These are phyloP conservation scores for Mycena sp. DNA, from an alignment of 1,284 basidiomycete species.

Conservation along the genomic window DNA sequence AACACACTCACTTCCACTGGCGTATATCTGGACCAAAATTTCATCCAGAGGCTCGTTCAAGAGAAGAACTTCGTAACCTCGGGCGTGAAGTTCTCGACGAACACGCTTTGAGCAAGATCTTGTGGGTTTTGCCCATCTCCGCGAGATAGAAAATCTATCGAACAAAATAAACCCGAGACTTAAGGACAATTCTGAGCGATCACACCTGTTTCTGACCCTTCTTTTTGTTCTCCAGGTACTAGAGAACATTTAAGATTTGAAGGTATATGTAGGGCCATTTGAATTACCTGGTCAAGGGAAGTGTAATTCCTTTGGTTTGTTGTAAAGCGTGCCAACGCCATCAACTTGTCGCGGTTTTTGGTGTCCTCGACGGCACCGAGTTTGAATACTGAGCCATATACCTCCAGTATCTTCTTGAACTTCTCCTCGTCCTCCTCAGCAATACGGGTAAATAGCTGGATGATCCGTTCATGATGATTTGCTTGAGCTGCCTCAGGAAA, in stretches of 20 bases:
- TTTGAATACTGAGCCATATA: slow-evolving; percentile 85
- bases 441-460: slow-evolving; percentile 80
- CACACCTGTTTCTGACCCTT: slow-evolving; percentile 85
- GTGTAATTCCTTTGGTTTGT: slow-evolving; percentile 80
- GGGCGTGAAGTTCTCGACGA: slow-evolving; percentile 94
- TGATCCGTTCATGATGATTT: slow-evolving; percentile 82
- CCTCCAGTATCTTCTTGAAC: slow-evolving; percentile 73
- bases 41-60: slow-evolving; percentile 91
- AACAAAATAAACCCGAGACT: too few relatives aligned
- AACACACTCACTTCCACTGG: slow-evolving; percentile 75
- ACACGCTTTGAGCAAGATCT: slow-evolving; percentile 85
- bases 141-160: slow-evolving; percentile 81
- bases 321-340: slow-evolving; percentile 77
- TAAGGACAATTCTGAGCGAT: too few relatives aligned
- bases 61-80: slow-evolving; percentile 93
- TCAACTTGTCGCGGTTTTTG: slow-evolving; percentile 82
- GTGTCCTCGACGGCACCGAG: slow-evolving; percentile 86
- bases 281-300: slow-evolving; percentile 75
- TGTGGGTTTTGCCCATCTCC: slow-evolving; percentile 83
- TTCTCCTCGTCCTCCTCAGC: slow-evolving; percentile 76
- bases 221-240: slow-evolving; percentile 89
- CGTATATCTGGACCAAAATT: slow-evolving; percentile 81
- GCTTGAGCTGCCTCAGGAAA: slow-evolving; percentile 83
- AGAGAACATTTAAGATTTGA: too few relatives aligned
- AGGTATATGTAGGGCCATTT: too few relatives aligned